phyloP scores from a whole-genome alignment of 139 green algal genomes.

The Microglena sp. region DNA sequence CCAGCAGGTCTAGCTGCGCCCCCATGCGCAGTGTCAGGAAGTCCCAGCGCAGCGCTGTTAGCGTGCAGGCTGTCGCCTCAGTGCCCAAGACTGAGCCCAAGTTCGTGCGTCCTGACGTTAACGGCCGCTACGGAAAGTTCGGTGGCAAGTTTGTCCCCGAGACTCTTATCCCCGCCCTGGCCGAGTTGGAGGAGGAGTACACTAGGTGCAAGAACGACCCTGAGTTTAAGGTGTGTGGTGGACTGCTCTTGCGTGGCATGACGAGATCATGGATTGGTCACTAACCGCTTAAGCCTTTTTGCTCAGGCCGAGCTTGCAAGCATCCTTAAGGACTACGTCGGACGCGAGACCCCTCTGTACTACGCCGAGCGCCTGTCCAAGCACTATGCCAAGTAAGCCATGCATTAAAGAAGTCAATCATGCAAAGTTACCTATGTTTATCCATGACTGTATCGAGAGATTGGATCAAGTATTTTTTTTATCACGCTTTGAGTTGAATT shows the following conservation, averaged over 20 bases:
- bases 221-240: slow-evolving; percentile 53
- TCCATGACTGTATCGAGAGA: no score
- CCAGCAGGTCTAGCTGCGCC: no score
- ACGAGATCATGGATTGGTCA: not conserved
- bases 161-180: slow-evolving; percentile 88
- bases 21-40: not conserved
- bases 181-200: slow-evolving; percentile 80
- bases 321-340: slow-evolving; percentile 94
- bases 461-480: no score
- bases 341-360: slow-evolving; percentile 87
- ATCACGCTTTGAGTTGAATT: no score
- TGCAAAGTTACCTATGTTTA: not conserved
- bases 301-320: slow-evolving; percentile 73
- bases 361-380: slow-evolving; percentile 85
- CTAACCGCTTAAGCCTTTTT: not conserved
- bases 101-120: slow-evolving; percentile 56
- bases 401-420: no score
- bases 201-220: slow-evolving; percentile 50
- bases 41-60: not conserved
- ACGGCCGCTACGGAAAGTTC: slow-evolving; percentile 76
- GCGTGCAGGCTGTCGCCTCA: slow-evolving; percentile 10
- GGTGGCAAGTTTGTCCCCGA: slow-evolving; percentile 96
- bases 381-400: slow-evolving; percentile 51
- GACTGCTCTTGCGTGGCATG: not conserved
- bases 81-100: slow-evolving; percentile 11